A percentile compares a stretch with the other conserved stretches of the same genome.
Conservation (phyloP, 2,329 filamentous ascomycete species). For the Apiospora marii region DNA sequence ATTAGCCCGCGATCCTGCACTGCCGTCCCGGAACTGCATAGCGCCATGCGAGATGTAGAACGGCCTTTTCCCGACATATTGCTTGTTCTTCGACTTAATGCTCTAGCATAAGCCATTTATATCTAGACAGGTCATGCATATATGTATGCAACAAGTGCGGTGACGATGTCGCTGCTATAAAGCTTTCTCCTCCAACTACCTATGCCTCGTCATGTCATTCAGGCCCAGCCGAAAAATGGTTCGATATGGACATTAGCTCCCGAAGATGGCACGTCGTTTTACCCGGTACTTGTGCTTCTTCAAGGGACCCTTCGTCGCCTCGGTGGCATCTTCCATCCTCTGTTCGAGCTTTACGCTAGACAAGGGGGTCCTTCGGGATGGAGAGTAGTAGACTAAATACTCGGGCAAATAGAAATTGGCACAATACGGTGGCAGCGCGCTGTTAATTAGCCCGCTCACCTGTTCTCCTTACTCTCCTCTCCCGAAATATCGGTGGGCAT, state of each 20-base stretch:
- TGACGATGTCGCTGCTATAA: background rate
- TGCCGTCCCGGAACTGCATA: background rate
- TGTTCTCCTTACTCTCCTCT: background rate
- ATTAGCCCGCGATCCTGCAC: constrained; percentile 8
- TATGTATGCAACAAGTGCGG: background rate
- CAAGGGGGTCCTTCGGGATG: background rate
- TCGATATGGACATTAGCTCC: background rate
- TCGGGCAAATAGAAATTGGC: background rate
- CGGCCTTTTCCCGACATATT: background rate
- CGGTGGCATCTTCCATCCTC: background rate
- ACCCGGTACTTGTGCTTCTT: constrained; percentile 13
- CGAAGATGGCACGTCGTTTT: background rate
- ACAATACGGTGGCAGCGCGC: background rate
- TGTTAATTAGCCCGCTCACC: background rate
- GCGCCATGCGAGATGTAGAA: constrained; percentile 1
- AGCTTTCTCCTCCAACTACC: background rate
- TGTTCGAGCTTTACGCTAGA: background rate
- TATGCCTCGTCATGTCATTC: background rate
- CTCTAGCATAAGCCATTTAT: background rate
- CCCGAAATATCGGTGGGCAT: background rate
- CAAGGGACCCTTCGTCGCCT: background rate
- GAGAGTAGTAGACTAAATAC: background rate
- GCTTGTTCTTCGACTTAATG: background rate
- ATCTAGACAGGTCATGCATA: background rate
- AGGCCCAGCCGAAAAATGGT: background rate